Base-by-base conservation (phyloP, 768 basidiomycete genomes). In the Mycena pura region DNA sequence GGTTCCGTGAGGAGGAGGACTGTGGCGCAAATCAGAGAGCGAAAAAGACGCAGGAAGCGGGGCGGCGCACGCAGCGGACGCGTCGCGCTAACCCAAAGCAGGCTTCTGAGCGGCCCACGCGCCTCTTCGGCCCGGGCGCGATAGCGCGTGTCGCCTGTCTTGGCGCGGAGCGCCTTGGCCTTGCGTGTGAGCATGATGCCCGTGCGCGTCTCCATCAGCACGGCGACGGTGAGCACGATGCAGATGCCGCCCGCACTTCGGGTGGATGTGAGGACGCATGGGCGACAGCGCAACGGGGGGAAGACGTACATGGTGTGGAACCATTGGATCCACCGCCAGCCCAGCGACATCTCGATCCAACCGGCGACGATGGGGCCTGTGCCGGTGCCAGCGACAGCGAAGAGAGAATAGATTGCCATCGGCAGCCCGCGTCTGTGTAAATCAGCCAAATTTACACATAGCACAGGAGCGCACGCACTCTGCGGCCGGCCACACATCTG, bases 311-410 rank as follows among this genome's bases (percentile, higher is more conserved):
- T 84, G 57, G 80, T 74, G 65, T 83, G 81, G 8, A 87, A 76
- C 87, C 86, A 88, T 65, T 87, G 82, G 24, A 90, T 86, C 86
- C 87, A 88, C 22, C 86, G 74, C 86, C 87, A 89, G 45, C 77
- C 76, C 3, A 88, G 64, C 51, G 80, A 75, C 41, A 79, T 76
- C 63, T 85, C 84, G 14, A 86, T 76, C 78, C 80, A 86, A 14
- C 83, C 83, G 28, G 84, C 80, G 8, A 79, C 66, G 2, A 85
- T 69, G 1, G 87, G 84, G 2, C 82, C 87, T 1, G 87, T 34
- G 5, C 84, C 85, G 0, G 78, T 80, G 0, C 78, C 82, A 3
- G 77, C 77, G 21, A 88, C 65, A 0, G 82, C 85, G 1, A 76
- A 71, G 13, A 83, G 67, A 0, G 84, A 74, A 69, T 86, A 90